Evolutionary conservation across 129 eudicot genomes (phyloP).

Genomic region (Flaveria robusta): DNA sequence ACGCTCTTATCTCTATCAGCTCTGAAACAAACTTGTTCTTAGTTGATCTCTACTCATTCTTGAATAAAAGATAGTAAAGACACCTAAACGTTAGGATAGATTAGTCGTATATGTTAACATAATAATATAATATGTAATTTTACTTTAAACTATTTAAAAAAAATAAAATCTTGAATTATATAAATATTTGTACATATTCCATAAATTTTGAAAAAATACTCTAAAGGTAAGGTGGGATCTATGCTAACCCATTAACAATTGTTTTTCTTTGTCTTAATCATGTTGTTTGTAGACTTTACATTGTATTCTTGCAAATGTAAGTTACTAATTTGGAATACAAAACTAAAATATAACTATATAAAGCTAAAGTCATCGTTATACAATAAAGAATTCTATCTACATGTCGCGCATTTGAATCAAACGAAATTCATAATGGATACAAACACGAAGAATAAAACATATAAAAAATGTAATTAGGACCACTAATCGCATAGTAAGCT

Average conservation of each 20-base stretch:
- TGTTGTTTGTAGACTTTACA: neutral
- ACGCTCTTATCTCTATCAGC: no score
- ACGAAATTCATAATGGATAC: neutral
- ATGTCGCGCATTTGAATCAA: neutral
- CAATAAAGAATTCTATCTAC: neutral
- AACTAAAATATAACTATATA: no score
- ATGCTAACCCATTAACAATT: neutral
- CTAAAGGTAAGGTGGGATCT: neutral
- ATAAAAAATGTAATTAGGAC: neutral
- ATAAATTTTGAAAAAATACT: neutral
- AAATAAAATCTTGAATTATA: no score
- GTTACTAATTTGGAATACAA: no score
- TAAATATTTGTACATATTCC: neutral
- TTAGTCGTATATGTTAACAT: no score
- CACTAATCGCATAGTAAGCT: neutral
- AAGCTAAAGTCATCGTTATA: neutral
- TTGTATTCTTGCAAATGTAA: no score
- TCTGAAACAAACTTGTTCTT: no score
- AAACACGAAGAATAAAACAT: neutral
- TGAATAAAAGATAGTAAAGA: no score
- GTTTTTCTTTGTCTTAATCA: constrained; percentile 4
- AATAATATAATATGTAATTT: no score
- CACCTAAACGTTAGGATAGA: no score
- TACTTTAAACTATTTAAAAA: no score
- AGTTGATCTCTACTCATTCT: no score